Base-by-base conservation (phyloP, 352 stramenopile species). In the Phytopythium oedochilum region DNA sequence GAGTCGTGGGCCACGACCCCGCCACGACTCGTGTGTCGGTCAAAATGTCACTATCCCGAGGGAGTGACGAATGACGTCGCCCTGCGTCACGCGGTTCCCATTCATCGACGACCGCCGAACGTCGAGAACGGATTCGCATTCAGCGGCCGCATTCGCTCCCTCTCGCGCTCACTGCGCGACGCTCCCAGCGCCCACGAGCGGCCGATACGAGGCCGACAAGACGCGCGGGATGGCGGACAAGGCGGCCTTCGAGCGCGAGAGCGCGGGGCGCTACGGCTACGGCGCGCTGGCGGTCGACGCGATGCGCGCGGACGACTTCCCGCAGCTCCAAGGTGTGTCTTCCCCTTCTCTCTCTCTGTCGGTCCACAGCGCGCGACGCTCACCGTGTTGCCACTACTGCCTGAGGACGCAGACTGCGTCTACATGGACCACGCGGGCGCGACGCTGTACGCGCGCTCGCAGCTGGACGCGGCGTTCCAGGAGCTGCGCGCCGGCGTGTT, bases 371-470 rank as follows among this genome's bases (percentile, higher is more conserved):
- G 48, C 22, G 31, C 22, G 28, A 29, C 12, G 26, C n/a, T 31
- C n/a, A 36, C n/a, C 34, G 7, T 40, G 8, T n/a, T 22, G 22
- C 22, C 25, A 39, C 10, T 45, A 4, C 18, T 23, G 22, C 25
- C 11, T 17, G 25, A 35, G 46, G 9, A 5, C 31, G 6, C 39
- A 73, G 65, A 56, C 10, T 73, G 61, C 39, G 64, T 91, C 45
- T 95, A 94, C 57, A 59, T 96, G 50, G 87, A 96, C 55, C 85
- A 96, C 58, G 85, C 87, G 5, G 85, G 85, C 32, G 83, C 87
- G 29, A 94, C 87, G 22, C 72, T 94, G 55, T 91, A 87, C 57
- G 77, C 75, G 15, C 68, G 69, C 29, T 68, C 68, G 45, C 87
- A 96, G 55, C 52, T 96, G 39, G 60, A 80, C 34, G 56, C 57